These are phyloP conservation scores for Sugiyamaella pinicola DNA, from an alignment of 1,139 yeast species.

Conservation along the genomic window DNA sequence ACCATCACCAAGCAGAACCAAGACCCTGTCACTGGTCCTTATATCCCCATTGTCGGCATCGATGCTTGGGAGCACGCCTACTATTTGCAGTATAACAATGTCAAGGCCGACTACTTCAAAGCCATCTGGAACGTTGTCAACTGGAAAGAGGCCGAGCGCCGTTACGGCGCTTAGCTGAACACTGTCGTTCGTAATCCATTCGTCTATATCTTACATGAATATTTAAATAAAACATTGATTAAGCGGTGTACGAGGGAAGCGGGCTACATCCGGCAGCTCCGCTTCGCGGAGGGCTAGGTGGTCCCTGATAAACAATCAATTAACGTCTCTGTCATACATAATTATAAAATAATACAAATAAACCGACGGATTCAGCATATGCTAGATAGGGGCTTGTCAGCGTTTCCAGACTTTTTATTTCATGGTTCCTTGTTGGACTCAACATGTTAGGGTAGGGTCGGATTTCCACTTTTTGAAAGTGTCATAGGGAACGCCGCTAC, in stretches of 20 bases:
- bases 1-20: constrained; percentile 88
- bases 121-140: constrained; percentile 96
- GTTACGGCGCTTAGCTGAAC: constrained; percentile 46
- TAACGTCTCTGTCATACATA: background rate
- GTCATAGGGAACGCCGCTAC: too few species aligned
- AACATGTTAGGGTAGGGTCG: too few species aligned
- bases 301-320: too few species aligned
- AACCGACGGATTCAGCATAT: background rate
- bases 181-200: background rate
- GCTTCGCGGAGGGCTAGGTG: too few species aligned
- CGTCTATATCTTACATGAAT: background rate
- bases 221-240: too few species aligned
- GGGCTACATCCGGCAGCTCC: too few species aligned
- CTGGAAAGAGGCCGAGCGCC: constrained; percentile 91
- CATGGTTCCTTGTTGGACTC: background rate
- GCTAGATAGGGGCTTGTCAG: background rate
- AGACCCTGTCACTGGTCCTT: constrained; percentile 77
- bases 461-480: background rate
- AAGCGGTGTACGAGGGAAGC: too few species aligned
- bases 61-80: constrained; percentile 99
- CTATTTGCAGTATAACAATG: constrained; percentile 93
- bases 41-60: constrained; percentile 83
- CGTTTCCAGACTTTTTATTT: too few species aligned
- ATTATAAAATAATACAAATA: background rate
- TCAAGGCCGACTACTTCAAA: constrained; percentile 91